Conservation (phyloP, 352 stramenopile species). For the Phytophthora syringae region DNA sequence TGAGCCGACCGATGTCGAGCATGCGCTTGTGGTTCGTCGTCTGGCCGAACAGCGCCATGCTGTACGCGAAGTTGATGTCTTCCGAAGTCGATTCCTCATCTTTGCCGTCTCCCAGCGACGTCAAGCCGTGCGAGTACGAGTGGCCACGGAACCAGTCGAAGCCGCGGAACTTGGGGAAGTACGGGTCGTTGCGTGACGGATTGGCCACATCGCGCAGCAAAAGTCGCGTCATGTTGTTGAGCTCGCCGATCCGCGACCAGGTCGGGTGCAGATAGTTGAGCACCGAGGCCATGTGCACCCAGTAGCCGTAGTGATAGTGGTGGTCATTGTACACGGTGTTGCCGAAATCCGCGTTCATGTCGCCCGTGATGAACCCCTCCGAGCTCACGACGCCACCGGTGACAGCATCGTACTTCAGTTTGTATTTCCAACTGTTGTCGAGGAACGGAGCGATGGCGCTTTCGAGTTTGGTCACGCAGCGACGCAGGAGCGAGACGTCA, state of each 20-base stretch:
- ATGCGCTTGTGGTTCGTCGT: conserved; percentile 51
- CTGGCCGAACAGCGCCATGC: conserved; percentile 54
- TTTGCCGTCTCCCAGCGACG: conserved; percentile 62
- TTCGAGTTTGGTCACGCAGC: conserved; percentile 73
- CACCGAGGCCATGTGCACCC: conserved; percentile 65
- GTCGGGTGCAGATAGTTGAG: conserved; percentile 78
- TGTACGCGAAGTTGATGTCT: conserved; percentile 74
- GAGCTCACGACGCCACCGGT: conserved; percentile 71
- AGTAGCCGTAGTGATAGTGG: conserved; percentile 83
- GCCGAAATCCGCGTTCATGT: conserved; percentile 74
- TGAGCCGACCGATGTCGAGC: conserved; percentile 53
- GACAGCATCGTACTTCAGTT: conserved; percentile 68
- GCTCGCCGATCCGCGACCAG: conserved; percentile 50
- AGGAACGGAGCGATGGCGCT: conserved; percentile 58
- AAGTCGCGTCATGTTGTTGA: conserved; percentile 59
- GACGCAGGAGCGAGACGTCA: conserved; percentile 58
- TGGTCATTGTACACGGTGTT: conserved; percentile 84
- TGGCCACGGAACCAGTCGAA: conserved; percentile 79
- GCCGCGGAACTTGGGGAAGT: conserved; percentile 68
- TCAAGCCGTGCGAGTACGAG: conserved; percentile 78
- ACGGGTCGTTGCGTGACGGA: conserved; percentile 53
- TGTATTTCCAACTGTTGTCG: conserved; percentile 68
- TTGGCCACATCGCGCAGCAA: conserved; percentile 64
- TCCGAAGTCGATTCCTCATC: conserved; percentile 73
- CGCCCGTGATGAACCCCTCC: conserved; percentile 54